Conservation (phyloP, 345 rosid genomes). For the Microcos paniculata region DNA sequence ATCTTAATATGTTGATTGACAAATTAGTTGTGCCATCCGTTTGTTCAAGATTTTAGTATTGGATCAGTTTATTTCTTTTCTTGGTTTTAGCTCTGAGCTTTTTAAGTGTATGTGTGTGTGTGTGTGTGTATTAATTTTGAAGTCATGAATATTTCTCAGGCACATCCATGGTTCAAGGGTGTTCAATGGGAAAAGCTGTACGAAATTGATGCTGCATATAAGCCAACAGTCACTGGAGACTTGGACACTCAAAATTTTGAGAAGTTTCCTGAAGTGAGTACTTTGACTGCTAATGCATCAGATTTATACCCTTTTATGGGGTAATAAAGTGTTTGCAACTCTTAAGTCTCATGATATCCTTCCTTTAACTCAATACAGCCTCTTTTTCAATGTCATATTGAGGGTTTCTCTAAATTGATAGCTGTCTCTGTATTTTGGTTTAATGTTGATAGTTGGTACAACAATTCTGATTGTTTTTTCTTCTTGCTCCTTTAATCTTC, state of each 20-base stretch:
- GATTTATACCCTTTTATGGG: not conserved
- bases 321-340: not conserved
- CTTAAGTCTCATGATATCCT: not conserved
- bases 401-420: not conserved
- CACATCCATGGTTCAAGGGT: conserved; percentile 78
- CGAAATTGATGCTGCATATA: conserved; percentile 85
- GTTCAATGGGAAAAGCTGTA: conserved; percentile 83
- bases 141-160: conserved; percentile 40
- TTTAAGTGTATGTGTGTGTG: conserved; percentile 6
- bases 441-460: not conserved
- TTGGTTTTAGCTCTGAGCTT: conserved; percentile 8
- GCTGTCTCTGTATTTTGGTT: not conserved
- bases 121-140: not conserved
- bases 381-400: not conserved
- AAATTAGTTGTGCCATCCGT: not conserved
- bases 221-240: conserved; percentile 85
- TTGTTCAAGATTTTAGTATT: not conserved
- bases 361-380: not conserved
- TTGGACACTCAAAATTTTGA: conserved; percentile 97
- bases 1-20: conserved; percentile 4
- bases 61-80: not conserved
- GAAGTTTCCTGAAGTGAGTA: conserved; percentile 93
- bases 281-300: conserved; percentile 7
- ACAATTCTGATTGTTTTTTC: not conserved
- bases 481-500: not conserved